Percentiles rank a stretch among this genome's conserved stretches.
Conservation (phyloP, 495 filamentous ascomycete species). For the Pyronema omphalodes region DNA sequence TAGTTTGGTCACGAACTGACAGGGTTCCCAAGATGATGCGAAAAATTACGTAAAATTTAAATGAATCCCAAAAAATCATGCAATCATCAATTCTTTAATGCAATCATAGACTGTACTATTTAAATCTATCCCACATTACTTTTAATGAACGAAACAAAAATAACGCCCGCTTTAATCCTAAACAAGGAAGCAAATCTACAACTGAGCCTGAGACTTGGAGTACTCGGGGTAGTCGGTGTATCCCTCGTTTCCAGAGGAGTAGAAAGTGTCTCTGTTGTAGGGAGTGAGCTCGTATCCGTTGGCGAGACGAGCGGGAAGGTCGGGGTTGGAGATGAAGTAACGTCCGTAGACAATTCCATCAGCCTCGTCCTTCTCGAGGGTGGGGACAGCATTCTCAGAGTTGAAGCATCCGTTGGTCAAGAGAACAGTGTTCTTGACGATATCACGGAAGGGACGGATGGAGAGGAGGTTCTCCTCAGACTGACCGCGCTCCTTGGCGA, state of each 20-base stretch:
- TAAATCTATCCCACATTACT: no score
- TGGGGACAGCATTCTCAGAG: constrained; percentile 36
- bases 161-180: no score
- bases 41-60: no score
- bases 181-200: neutral
- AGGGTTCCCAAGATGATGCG: no score
- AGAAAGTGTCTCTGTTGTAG: constrained; percentile 44
- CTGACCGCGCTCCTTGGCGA: constrained; percentile 22
- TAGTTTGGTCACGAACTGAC: no score
- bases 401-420: constrained; percentile 44
- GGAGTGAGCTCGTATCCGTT: constrained; percentile 35
- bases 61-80: no score
- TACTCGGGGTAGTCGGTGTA: constrained; percentile 42
- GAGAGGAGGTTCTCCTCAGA: constrained; percentile 28
- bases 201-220: neutral
- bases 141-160: no score
- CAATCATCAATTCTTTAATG: no score
- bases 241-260: constrained; percentile 34
- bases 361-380: constrained; percentile 35
- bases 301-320: constrained; percentile 44
- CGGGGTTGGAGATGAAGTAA: constrained; percentile 51
- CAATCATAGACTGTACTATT: no score
- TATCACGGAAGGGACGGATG: constrained; percentile 35
- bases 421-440: constrained; percentile 36
- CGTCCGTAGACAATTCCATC: constrained; percentile 41